Evolutionary conservation across 768 basidiomycete species (phyloP).

Genomic region (Leucocoprinus sp.): DNA sequence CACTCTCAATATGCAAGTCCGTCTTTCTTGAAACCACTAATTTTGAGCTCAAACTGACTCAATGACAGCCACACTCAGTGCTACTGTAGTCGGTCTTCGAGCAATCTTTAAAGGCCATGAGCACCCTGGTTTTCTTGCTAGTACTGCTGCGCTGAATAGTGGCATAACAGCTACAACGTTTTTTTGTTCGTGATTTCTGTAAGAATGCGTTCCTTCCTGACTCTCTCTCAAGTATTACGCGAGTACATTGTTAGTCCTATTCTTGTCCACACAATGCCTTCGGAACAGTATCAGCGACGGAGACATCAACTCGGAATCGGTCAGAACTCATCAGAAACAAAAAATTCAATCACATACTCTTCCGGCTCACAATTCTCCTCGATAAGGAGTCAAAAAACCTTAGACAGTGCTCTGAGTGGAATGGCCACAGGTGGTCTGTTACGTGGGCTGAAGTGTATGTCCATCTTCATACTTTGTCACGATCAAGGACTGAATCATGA

Average conservation of each 20-base stretch:
- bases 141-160: constrained; percentile 63
- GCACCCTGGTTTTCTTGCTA: constrained; percentile 37
- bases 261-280: constrained; percentile 36
- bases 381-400: constrained; percentile 47
- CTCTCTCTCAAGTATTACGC: constrained; percentile 45
- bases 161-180: constrained; percentile 66
- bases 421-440: constrained; percentile 55
- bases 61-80: constrained; percentile 48
- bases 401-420: constrained; percentile 72
- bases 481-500: not conserved
- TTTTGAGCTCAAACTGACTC: constrained; percentile 14
- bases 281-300: constrained; percentile 40
- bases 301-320: constrained; percentile 22
- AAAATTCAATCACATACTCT: constrained; percentile 25
- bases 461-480: not conserved
- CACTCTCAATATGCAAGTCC: constrained; percentile 74
- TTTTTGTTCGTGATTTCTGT: constrained; percentile 51
- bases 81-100: constrained; percentile 36
- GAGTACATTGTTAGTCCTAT: constrained; percentile 70
- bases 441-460: constrained; percentile 51
- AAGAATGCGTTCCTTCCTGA: not conserved
- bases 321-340: constrained; percentile 8
- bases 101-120: constrained; percentile 40
- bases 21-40: constrained; percentile 32
- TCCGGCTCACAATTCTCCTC: constrained; percentile 25